A percentile compares a stretch with the other conserved stretches of the same genome.
Evolutionary conservation across 192 early-diverging fungal genomes (phyloP).

Genomic region (Entomortierella parvispora): DNA sequence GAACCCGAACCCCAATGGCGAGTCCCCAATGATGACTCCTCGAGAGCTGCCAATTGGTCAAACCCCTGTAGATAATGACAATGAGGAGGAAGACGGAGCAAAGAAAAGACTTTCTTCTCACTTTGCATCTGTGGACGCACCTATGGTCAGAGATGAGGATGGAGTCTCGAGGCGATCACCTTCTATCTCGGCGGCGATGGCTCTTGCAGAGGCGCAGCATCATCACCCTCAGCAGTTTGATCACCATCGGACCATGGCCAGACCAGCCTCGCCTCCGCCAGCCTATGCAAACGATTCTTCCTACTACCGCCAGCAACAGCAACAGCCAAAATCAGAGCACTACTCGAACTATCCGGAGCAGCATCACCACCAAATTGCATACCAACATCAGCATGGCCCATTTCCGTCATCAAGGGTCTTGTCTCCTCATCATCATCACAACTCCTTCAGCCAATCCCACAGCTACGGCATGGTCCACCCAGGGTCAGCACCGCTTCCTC

Average conservation of each 20-base stretch:
- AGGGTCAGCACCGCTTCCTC: no score
- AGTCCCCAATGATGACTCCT: constrained; percentile 19
- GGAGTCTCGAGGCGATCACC: no score
- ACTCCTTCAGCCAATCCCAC: no score
- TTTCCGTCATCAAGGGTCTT: background rate
- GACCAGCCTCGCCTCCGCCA: background rate
- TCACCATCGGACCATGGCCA: background rate
- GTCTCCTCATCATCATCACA: background rate
- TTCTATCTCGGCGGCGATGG: no score
- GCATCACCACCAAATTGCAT: background rate
- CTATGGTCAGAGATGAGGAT: constrained; percentile 17
- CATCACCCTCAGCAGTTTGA: background rate
- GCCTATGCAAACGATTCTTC: constrained; percentile 1
- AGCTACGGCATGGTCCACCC: background rate
- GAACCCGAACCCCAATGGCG: constrained; percentile 38
- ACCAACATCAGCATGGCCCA: background rate
- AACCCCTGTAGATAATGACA: background rate
- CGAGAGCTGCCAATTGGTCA: background rate
- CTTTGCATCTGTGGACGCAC: no score
- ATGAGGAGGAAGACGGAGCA: no score
- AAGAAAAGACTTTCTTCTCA: no score
- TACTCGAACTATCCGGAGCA: no score
- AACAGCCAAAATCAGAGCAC: no score
- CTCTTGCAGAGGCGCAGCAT: no score
- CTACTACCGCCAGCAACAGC: background rate